These are phyloP conservation scores for Euclidium syriacum DNA, from an alignment of 345 rosid species.

Conservation along the genomic window DNA sequence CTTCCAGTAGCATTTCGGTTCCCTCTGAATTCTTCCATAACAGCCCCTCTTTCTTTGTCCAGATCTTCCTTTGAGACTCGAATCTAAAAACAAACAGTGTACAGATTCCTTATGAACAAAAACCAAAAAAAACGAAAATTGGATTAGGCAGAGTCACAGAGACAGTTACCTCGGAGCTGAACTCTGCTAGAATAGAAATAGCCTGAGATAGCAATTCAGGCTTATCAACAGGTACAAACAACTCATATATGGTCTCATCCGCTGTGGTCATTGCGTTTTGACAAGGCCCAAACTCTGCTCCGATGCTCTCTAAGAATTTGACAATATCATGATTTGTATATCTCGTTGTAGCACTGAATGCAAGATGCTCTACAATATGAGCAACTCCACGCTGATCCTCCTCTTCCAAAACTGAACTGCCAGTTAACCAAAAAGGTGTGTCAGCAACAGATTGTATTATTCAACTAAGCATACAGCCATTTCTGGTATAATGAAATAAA, in stretches of 20 bases:
- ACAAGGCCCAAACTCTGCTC: slow-evolving; percentile 96
- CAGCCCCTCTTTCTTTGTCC: slow-evolving; percentile 93
- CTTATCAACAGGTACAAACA: slow-evolving; percentile 87
- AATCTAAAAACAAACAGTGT: slow-evolving; percentile 40
- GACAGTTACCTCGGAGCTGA: slow-evolving; percentile 73
- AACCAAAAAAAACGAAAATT: background rate
- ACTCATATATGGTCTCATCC: slow-evolving; percentile 84
- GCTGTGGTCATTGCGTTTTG: slow-evolving; percentile 91
- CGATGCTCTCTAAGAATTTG: slow-evolving; percentile 85
- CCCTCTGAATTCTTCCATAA: slow-evolving; percentile 87
- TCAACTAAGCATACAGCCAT: background rate
- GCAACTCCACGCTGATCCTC: slow-evolving; percentile 95
- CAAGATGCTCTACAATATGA: slow-evolving; percentile 92
- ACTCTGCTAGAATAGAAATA: slow-evolving; percentile 79
- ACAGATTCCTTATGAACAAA: background rate
- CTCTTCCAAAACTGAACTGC: slow-evolving; percentile 98
- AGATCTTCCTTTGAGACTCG: slow-evolving; percentile 79
- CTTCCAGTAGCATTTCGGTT: slow-evolving; percentile 82
- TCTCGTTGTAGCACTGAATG: slow-evolving; percentile 80
- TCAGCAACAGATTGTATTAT: slow-evolving; percentile 28
- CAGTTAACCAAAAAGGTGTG: slow-evolving; percentile 32
- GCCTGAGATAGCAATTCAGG: slow-evolving; percentile 63
- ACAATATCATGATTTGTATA: slow-evolving; percentile 88
- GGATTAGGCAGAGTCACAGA: background rate
- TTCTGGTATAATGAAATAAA: too few species aligned